Evolutionary conservation across 306 rosid species (phyloP), one percentile per base, ranked within the genome.

Genomic region (Fagus crenata): DNA sequence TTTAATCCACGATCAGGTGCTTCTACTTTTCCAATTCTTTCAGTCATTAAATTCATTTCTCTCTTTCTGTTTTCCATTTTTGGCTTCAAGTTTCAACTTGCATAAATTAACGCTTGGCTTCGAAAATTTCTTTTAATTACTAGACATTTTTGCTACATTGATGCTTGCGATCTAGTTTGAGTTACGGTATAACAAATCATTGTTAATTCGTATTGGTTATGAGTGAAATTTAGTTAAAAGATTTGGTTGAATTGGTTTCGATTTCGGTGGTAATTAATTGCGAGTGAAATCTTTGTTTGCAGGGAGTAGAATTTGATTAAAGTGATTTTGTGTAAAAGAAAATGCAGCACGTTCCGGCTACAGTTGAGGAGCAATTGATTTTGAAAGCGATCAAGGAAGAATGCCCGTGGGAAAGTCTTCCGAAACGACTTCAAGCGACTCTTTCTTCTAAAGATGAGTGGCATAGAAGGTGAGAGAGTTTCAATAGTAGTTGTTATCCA

Each of bases 361-460:
- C 94, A 39, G 33, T 89, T 2, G 98, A 91, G 83, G 93, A 93
- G 15, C 93, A 81, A 74, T 80, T 89, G 89, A 31, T 92, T 67
- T 82, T 88, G 73, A 93, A 88, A 78, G 93, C 96, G 36, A 81
- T 93, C 74, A 87, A 85, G 82, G 98, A 93, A 55, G 97, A 93
- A 80, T 91, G 94, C 32, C 78, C 84, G 13, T 93, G 97, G 97
- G 97, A 92, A 63, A 93, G 43, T 82, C 91, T 93, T 67, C 94
- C 97, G 0, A 89, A 85, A 84, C 88, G 98, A 77, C 96, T 93
- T 79, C 94, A 87, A 77, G 86, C 81, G 35, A 81, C 86, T 4
- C 78, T 93, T 74, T 78, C 97, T 59, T 85, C 98, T 33, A 93
- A 78, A 68, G 97, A 93, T 83, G 98, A 93, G 71, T 93, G 98